Base-by-base conservation (phyloP, 139 green algal genomes). In the Asterochloris sp. region DNA sequence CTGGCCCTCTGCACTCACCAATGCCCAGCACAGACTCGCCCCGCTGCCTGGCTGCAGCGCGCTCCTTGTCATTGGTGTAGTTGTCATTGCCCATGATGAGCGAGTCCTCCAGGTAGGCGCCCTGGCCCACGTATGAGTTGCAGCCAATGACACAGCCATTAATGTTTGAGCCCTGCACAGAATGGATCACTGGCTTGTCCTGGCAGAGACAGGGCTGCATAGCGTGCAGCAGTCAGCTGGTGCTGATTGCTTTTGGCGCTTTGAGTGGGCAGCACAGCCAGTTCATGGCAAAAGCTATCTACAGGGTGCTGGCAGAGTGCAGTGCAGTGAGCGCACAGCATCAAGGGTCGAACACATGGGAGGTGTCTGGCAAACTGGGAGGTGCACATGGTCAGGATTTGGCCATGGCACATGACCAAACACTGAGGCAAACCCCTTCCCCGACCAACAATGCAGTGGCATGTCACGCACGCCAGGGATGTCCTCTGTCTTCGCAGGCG, bases 51-150 rank as follows among this genome's bases (percentile, higher is more conserved):
- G 85, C 82, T 47, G 75, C 73, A n/a, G 38, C 17, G 13, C 85
- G 78, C 47, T 73, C 16, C 15, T 23, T 17, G 71, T 91, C 85
- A 71, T 83, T 92, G 69, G 88, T 87, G 81, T 91, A 96, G 69
- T 86, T 87, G 78, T 94, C 88, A 73, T 90, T 91, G 78, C 94
- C 91, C 88, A 97, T 91, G n/a, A 97, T 29, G 47, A 97, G 61
- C 0, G 86, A 77, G 79, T 94, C 82, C 78, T 96, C 86, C 13
- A 97, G 80, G 76, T 88, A 47, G 29, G 85, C 88, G 67, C 85
- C 86, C 15, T 77, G 24, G 4, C 85, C 88, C 15, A 97, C 86
- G 19, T 83, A 88, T 17, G 86, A 81, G 54, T 88, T 88, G 84
- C 94, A 86, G 19, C 94, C 94, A 21, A 97, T 76, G 62, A 97